Conservation (phyloP, 257 asterid genomes). For the Agastache rugosa region DNA sequence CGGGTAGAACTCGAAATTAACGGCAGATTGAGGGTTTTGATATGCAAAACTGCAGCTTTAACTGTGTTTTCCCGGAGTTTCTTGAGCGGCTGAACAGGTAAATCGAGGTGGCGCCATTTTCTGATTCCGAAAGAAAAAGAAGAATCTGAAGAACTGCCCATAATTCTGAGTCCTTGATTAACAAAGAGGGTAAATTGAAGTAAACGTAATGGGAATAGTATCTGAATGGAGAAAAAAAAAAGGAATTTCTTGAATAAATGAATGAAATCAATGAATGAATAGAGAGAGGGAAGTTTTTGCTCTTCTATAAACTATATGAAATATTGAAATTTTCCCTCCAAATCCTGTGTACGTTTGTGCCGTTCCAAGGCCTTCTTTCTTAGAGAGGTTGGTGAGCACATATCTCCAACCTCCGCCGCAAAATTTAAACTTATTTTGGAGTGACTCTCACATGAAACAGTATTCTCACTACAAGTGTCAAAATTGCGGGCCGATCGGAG, state of each 20-base stretch:
- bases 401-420: too few relatives aligned
- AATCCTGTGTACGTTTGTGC: slow-evolving; percentile 8
- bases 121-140: slow-evolving; percentile 42
- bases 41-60: slow-evolving; percentile 49
- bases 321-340: slow-evolving; percentile 59
- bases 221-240: neutral
- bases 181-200: slow-evolving; percentile 7
- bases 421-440: too few relatives aligned
- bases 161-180: slow-evolving; percentile 26
- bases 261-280: slow-evolving; percentile 25
- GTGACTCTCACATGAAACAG: too few relatives aligned
- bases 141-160: slow-evolving; percentile 62
- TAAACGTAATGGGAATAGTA: neutral
- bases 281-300: neutral
- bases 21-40: slow-evolving; percentile 60
- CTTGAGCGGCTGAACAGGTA: slow-evolving; percentile 41
- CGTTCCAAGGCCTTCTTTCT: too few relatives aligned
- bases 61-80: slow-evolving; percentile 46
- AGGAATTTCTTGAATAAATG: slow-evolving; percentile 3
- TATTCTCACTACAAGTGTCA: too few relatives aligned
- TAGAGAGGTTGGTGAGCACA: too few relatives aligned
- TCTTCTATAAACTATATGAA: too few relatives aligned
- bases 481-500: too few relatives aligned
- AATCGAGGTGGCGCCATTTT: slow-evolving; percentile 44
- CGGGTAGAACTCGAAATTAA: slow-evolving; percentile 52